Conservation (phyloP, 768 basidiomycete species). For the Suillus decipiens region DNA sequence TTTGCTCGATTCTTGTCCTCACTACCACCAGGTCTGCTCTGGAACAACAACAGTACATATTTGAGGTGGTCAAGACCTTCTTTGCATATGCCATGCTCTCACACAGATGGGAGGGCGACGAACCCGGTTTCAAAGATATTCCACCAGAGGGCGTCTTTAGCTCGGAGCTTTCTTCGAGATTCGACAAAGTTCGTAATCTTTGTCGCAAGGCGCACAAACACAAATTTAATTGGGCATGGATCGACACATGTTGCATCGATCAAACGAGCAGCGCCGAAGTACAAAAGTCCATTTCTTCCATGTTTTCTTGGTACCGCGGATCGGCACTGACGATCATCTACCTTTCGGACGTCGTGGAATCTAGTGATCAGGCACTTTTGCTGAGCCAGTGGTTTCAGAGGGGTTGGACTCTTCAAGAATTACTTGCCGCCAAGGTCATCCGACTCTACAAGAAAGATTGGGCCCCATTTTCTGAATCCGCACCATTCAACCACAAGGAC, state of each 20-base stretch:
- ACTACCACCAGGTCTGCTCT: slow-evolving; percentile 4
- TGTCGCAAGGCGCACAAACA: slow-evolving; percentile 22
- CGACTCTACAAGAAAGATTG: slow-evolving; percentile 29
- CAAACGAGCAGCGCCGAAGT: slow-evolving; percentile 32
- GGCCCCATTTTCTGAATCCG: slow-evolving; percentile 8
- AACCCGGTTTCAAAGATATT: not conserved
- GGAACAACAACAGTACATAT: slow-evolving; percentile 1
- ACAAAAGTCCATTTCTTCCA: slow-evolving; percentile 33
- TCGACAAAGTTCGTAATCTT: slow-evolving; percentile 24
- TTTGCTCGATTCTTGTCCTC: slow-evolving; percentile 1
- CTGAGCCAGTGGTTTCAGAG: slow-evolving; percentile 25
- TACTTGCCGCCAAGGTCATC: slow-evolving; percentile 28
- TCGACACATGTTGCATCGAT: slow-evolving; percentile 34
- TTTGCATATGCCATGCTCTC: slow-evolving; percentile 31
- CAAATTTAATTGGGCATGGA: slow-evolving; percentile 29
- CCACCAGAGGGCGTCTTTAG: slow-evolving; percentile 15
- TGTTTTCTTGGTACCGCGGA: slow-evolving; percentile 35
- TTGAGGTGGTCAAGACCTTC: slow-evolving; percentile 18
- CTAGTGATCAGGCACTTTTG: slow-evolving; percentile 16
- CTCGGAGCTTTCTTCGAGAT: not conserved
- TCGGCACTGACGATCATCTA: slow-evolving; percentile 33
- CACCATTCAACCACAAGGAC: slow-evolving; percentile 7
- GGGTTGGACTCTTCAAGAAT: slow-evolving; percentile 29
- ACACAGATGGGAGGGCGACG: slow-evolving; percentile 27
- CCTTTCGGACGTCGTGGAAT: slow-evolving; percentile 23